Percentiles rank a stretch among this genome's conserved stretches.
Conservation (phyloP, 805 yeast genomes). For the Tanozyma kutaoensis region DNA sequence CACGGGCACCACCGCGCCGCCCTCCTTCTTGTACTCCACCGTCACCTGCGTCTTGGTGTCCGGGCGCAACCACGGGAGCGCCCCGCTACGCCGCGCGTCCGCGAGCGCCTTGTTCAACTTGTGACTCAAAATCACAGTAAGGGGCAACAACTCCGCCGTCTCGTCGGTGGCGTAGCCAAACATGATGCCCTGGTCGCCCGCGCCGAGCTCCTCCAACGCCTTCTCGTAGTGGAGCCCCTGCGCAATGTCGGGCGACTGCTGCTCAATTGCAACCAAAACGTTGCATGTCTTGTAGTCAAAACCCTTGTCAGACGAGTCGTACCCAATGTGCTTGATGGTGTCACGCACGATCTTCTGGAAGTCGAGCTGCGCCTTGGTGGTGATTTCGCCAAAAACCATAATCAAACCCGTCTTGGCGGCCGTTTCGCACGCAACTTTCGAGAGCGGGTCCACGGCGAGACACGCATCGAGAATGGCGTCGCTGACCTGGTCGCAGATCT, state of each 20-base stretch:
- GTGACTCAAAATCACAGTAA: constrained; percentile 89
- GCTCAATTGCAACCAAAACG: constrained; percentile 97
- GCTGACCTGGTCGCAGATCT: constrained; percentile 97
- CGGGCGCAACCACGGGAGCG: constrained; percentile 94
- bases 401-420: constrained; percentile 99
- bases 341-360: constrained; percentile 97
- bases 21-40: constrained; percentile 85
- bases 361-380: constrained; percentile 91
- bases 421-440: constrained; percentile 99
- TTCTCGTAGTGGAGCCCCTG: constrained; percentile 97
- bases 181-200: constrained; percentile 99
- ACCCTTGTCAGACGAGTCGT: constrained; percentile 91
- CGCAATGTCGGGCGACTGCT: constrained; percentile 98
- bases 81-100: constrained; percentile 92
- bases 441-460: constrained; percentile 86
- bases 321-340: constrained; percentile 96
- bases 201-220: constrained; percentile 94
- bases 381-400: constrained; percentile 98
- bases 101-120: constrained; percentile 95
- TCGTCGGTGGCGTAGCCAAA: constrained; percentile 99
- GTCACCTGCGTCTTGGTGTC: constrained; percentile 99
- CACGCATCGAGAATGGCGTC: constrained; percentile 98
- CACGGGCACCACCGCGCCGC: constrained; percentile 89
- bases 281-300: constrained; percentile 99
- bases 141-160: constrained; percentile 94